These are phyloP conservation scores for Epichloe brachyelytri DNA, from an alignment of 2,329 filamentous ascomycete genomes.

Conservation along the genomic window DNA sequence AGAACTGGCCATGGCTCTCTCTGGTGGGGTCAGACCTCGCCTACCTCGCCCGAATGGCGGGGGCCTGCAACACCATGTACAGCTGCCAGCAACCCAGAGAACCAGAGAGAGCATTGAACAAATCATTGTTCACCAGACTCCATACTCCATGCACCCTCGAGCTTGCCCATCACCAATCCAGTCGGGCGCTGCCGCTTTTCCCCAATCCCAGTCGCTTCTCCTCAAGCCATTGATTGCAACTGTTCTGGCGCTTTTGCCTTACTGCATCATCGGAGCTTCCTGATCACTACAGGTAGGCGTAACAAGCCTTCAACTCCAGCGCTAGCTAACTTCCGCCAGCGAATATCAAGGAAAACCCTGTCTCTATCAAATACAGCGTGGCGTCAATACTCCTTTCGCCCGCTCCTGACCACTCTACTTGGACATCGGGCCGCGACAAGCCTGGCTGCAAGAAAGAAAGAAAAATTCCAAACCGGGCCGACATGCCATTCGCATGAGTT, in stretches of 20 bases:
- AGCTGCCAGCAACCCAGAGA: too few species aligned
- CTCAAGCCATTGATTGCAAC: too few species aligned
- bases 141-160: not conserved
- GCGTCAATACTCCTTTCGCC: not conserved
- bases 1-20: not conserved
- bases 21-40: not conserved
- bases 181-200: not conserved
- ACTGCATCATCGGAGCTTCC: too few species aligned
- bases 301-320: not conserved
- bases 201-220: not conserved
- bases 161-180: not conserved
- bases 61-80: too few species aligned
- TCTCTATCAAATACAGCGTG: not conserved
- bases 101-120: too few species aligned
- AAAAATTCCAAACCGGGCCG: not conserved
- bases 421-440: not conserved
- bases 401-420: too few species aligned
- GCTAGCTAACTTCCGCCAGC: not conserved
- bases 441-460: not conserved
- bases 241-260: too few species aligned
- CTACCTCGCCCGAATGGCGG: not conserved
- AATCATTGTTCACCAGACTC: too few species aligned
- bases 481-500: not conserved
- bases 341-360: not conserved
- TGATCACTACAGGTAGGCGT: too few species aligned